Evolutionary conservation across 805 yeast species (phyloP).

Genomic region (Yamadazyma takamatsuzukensis): DNA sequence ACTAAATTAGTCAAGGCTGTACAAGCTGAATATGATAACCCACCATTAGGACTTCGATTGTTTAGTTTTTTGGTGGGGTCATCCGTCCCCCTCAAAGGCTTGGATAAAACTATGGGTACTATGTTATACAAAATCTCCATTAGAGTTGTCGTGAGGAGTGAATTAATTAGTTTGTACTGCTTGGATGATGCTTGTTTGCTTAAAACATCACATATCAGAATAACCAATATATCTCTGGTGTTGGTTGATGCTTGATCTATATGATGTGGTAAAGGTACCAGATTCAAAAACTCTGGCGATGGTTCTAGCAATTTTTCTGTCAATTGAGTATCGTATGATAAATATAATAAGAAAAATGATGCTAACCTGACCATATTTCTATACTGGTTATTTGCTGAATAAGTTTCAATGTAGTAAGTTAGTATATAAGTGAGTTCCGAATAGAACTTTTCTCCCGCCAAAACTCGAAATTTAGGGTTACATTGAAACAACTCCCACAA

Average conservation of each 20-base stretch:
- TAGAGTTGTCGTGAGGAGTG: constrained; percentile 38
- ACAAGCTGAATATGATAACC: constrained; percentile 51
- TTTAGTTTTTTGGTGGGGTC: constrained; percentile 22
- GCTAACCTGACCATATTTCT: constrained; percentile 46
- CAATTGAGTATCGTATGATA: constrained; percentile 40
- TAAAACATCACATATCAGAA: constrained; percentile 47
- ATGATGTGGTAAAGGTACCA: constrained; percentile 49
- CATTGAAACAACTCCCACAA: constrained; percentile 78
- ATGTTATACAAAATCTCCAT: constrained; percentile 63
- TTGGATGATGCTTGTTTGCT: constrained; percentile 14
- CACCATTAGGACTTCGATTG: constrained; percentile 35
- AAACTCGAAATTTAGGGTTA: constrained; percentile 52
- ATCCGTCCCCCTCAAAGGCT: constrained; percentile 10
- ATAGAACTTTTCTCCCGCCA: constrained; percentile 38
- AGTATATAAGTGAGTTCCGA: constrained; percentile 53
- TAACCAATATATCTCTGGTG: constrained; percentile 59
- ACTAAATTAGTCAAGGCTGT: constrained; percentile 42
- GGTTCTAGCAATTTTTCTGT: constrained; percentile 42
- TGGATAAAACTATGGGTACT: constrained; percentile 33
- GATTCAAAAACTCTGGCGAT: constrained; percentile 41
- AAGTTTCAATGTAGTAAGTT: constrained; percentile 54
- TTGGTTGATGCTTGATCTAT: constrained; percentile 23
- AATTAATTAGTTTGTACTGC: constrained; percentile 21
- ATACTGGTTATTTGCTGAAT: constrained; percentile 35
- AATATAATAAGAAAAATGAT: constrained; percentile 48